phyloP scores from a whole-genome alignment of 805 yeast species.

The Metschnikowia cubensis region DNA sequence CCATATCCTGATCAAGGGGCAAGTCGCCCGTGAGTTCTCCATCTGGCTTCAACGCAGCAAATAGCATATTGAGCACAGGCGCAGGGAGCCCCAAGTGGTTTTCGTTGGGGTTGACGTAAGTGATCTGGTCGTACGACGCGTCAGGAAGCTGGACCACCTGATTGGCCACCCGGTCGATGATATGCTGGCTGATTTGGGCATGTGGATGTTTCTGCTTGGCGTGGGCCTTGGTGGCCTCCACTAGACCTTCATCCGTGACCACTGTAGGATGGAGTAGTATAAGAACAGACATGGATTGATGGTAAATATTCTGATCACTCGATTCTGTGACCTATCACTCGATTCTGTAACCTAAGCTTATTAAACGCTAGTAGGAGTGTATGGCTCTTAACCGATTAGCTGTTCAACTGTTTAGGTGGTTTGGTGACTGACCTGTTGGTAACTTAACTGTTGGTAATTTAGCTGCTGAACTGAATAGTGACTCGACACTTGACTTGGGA shows the following conservation, averaged over 20 bases:
- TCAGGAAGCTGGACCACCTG: conserved; percentile 38
- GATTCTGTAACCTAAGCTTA: too few species aligned
- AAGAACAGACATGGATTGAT: conserved; percentile 24
- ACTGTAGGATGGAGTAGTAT: conserved; percentile 64
- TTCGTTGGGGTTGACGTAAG: conserved; percentile 55
- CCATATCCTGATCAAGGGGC: conserved; percentile 49
- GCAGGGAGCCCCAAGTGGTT: conserved; percentile 44
- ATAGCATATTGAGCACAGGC: conserved; percentile 38
- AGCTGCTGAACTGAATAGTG: too few species aligned
- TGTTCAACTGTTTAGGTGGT: too few species aligned
- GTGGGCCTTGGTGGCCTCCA: conserved; percentile 36
- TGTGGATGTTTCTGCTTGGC: conserved; percentile 25
- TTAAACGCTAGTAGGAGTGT: too few species aligned
- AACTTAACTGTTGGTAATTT: too few species aligned
- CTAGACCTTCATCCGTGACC: conserved; percentile 50
- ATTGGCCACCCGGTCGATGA: conserved; percentile 56
- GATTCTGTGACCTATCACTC: too few species aligned
- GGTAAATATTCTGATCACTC: too few species aligned
- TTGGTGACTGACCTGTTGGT: too few species aligned
- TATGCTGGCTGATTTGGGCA: conserved; percentile 42
- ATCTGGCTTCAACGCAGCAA: conserved; percentile 34
- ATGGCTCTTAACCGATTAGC: too few species aligned
- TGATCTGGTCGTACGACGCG: conserved; percentile 40
- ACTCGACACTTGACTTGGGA: too few species aligned
- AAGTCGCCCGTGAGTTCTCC: conserved; percentile 54